phyloP scores from a whole-genome alignment of 2,329 filamentous ascomycete genomes.

The Coniochaeta hoffmannii region DNA sequence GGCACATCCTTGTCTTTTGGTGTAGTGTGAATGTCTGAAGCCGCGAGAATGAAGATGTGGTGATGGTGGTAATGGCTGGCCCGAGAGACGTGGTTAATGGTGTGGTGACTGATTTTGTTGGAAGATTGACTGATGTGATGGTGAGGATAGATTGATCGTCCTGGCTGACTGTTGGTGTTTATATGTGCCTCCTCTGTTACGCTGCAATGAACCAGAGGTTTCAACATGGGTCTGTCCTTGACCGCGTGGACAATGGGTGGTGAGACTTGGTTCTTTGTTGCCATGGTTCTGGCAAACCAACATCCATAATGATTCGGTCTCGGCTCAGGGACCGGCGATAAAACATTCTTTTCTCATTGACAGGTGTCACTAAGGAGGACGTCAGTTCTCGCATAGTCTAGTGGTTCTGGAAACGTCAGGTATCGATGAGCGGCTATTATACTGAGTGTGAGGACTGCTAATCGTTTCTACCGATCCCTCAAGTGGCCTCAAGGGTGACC shows the following conservation, averaged over 20 bases:
- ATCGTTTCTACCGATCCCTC: too few relatives aligned
- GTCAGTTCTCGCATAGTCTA: constrained; percentile 18
- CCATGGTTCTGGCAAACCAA: constrained; percentile 11
- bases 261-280: background rate
- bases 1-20: background rate
- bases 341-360: background rate
- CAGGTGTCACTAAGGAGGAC: constrained; percentile 4
- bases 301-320: background rate
- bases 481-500: too few relatives aligned
- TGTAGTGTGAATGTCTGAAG: background rate
- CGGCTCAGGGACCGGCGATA: too few relatives aligned
- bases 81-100: too few relatives aligned
- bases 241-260: background rate
- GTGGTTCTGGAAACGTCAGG: constrained; percentile 30
- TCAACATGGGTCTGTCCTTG: background rate
- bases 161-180: background rate
- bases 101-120: background rate
- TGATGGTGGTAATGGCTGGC: too few relatives aligned
- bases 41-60: too few relatives aligned
- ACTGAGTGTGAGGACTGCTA: too few relatives aligned
- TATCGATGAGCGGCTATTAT: too few relatives aligned
- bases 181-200: background rate
- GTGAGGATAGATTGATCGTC: background rate
- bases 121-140: background rate
- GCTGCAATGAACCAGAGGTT: background rate